A percentile compares a stretch with the other conserved stretches of the same genome.
phyloP scores from a whole-genome alignment of 495 filamentous ascomycete species.

The Penicillium argentinense region DNA sequence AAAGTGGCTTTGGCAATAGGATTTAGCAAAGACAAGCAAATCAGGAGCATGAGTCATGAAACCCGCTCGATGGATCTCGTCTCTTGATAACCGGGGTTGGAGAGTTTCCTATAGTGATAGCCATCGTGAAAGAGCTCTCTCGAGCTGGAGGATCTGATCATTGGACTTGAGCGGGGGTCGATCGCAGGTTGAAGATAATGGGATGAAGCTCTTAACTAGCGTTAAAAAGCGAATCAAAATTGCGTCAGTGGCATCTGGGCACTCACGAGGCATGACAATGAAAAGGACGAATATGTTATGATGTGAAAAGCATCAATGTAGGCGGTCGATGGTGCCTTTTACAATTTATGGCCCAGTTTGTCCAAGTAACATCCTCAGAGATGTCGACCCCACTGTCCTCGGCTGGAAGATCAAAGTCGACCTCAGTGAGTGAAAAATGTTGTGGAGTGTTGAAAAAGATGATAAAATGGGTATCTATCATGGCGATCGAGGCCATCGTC shows the following conservation, averaged over 20 bases:
- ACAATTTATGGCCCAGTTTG: conserved; percentile 9
- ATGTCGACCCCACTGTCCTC: conserved; percentile 16
- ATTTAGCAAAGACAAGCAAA: conserved; percentile 12
- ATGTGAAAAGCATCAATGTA: conserved; percentile 4
- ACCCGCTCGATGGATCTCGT: conserved; percentile 16
- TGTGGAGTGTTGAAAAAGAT: conserved; percentile 20
- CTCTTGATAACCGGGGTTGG: conserved; percentile 1
- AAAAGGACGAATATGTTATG: conserved; percentile 14
- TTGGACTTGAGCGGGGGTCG: neutral
- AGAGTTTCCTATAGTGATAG: conserved; percentile 9
- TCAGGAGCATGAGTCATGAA: conserved; percentile 17
- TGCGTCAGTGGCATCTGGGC: neutral
- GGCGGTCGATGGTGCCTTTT: conserved; percentile 7
- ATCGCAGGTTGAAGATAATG: conserved; percentile 11
- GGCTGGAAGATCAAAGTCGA: conserved; percentile 18
- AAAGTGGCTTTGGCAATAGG: conserved; percentile 8
- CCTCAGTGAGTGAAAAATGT: conserved; percentile 8
- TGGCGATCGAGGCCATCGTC: conserved; percentile 17
- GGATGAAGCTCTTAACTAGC: conserved; percentile 9
- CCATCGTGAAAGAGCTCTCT: conserved; percentile 13
- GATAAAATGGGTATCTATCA: conserved; percentile 18
- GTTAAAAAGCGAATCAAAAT: too few species aligned
- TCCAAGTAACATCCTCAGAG: conserved; percentile 7
- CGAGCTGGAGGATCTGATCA: conserved; percentile 5
- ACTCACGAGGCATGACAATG: conserved; percentile 11